Conservation (phyloP, 2,329 filamentous ascomycete species). For the Penicillium expansum region DNA sequence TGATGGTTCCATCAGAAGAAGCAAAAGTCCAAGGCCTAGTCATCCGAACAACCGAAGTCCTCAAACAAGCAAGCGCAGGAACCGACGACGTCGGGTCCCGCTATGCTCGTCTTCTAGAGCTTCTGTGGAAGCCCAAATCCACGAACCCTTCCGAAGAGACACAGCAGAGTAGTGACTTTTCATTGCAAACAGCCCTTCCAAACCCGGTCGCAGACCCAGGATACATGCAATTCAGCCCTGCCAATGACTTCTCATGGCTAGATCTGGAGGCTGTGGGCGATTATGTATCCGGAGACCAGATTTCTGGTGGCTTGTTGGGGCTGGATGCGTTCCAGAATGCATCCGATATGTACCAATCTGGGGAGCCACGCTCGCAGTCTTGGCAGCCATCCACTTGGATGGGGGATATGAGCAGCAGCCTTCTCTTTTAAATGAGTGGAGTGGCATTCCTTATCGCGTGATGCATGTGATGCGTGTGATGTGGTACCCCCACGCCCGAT, state of each 20-base stretch:
- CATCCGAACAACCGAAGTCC: slow-evolving; percentile 56
- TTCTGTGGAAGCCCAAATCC: slow-evolving; percentile 55
- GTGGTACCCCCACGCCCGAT: not conserved
- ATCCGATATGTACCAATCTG: slow-evolving; percentile 29
- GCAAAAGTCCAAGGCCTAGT: slow-evolving; percentile 58
- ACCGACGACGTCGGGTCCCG: slow-evolving; percentile 60
- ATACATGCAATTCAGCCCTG: slow-evolving; percentile 44
- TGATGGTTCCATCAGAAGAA: slow-evolving; percentile 56
- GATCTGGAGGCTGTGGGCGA: slow-evolving; percentile 60
- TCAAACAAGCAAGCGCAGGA: slow-evolving; percentile 58
- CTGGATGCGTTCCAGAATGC: slow-evolving; percentile 36
- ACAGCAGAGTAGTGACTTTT: slow-evolving; percentile 32
- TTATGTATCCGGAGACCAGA: slow-evolving; percentile 51
- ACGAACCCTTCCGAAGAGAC: slow-evolving; percentile 25
- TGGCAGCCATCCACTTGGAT: slow-evolving; percentile 44
- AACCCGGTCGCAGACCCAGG: slow-evolving; percentile 37
- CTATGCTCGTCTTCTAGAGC: slow-evolving; percentile 59
- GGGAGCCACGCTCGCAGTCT: slow-evolving; percentile 31
- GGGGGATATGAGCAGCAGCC: slow-evolving; percentile 39
- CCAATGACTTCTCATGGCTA: slow-evolving; percentile 61
- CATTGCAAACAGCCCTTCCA: slow-evolving; percentile 31
- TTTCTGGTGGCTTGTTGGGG: slow-evolving; percentile 36
- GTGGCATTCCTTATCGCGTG: not conserved
- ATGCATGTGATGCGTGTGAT: not conserved
- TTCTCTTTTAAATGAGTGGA: slow-evolving; percentile 30